Evolutionary conservation across 2,329 filamentous ascomycete species (phyloP), one percentile per base, ranked within the genome.

Genomic region (Fusarium sp.): DNA sequence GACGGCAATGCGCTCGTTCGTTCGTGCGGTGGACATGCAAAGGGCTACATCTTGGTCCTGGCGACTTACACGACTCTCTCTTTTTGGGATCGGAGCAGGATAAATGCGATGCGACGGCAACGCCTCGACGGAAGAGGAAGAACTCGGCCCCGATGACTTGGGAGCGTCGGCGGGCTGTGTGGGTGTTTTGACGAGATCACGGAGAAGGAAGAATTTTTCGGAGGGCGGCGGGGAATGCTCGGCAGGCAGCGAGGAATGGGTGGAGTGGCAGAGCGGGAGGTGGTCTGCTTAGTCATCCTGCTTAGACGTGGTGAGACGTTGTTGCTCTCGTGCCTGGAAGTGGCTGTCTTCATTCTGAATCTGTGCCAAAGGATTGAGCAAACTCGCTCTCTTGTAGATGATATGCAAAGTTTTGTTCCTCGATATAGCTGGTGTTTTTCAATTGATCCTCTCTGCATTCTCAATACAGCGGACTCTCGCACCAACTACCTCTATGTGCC

Each of bases 101-200:
- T 84, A 83, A 84, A 83, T 84, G 82, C 81, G 82, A 83, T 79
- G 81, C 81, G 79, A 79, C 82, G 74, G 77, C 67, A 61, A 77
- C 75, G 75, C 75, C 75, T 80, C 78, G 80, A 83, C 84, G 84
- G 84, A 85, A 83, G 80, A 85, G 84, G 84, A 85, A 85, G 83
- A 85, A 85, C 83, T 84, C 83, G 80, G 80, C 78, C 71, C 76
- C 76, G 76, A 78, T 66, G 75, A 78, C 74, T 73, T 73, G 73
- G 61, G 61, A 66, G 46, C 36, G 66, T 63, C 79, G 80, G 75
- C 77, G 69, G 62, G 70, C 71, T 76, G 75, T 79, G 77, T 79
- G 79, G 74, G 77, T 81, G 79, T 81, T 81, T 81, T 80, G 75
- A 73, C 73, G 72, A 74, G 72, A 77, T 76, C 74, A 79, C 79